These are phyloP conservation scores for Pichia paraexigua DNA, from an alignment of 805 yeast genomes.

Conservation along the genomic window DNA sequence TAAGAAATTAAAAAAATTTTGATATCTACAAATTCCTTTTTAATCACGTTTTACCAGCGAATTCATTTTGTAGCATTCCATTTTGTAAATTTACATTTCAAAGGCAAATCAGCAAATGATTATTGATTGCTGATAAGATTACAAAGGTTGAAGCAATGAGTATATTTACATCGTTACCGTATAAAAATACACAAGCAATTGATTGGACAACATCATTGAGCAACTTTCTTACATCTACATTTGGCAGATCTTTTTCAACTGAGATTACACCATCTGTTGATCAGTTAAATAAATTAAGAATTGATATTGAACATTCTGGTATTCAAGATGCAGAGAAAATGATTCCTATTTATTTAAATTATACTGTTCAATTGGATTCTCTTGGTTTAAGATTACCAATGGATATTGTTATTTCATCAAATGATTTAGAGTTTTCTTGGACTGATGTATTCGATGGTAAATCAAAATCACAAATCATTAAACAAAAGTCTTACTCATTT, in stretches of 20 bases:
- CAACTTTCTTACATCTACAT: slow-evolving; percentile 47
- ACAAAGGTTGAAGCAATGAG: slow-evolving; percentile 8
- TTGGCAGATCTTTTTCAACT: slow-evolving; percentile 43
- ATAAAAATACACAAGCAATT: slow-evolving; percentile 44
- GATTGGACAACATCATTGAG: slow-evolving; percentile 62
- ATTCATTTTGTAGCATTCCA: too few species aligned
- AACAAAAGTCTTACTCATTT: slow-evolving; percentile 78
- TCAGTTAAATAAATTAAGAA: slow-evolving; percentile 49
- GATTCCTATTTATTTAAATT: slow-evolving; percentile 43
- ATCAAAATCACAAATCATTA: slow-evolving; percentile 30
- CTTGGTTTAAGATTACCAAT: slow-evolving; percentile 71
- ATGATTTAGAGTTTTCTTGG: slow-evolving; percentile 62
- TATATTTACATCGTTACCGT: slow-evolving; percentile 23
- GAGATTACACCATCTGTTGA: slow-evolving; percentile 52
- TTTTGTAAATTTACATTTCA: too few species aligned
- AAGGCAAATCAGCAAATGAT: background rate
- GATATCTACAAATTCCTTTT: too few species aligned
- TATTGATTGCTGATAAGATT: background rate
- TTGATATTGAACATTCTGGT: slow-evolving; percentile 45
- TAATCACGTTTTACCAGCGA: too few species aligned
- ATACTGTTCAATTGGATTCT: slow-evolving; percentile 76
- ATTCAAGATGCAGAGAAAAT: slow-evolving; percentile 33
- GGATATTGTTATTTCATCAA: slow-evolving; percentile 26
- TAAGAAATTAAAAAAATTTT: too few species aligned
- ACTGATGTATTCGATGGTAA: slow-evolving; percentile 55